phyloP scores from a whole-genome alignment of 495 filamentous ascomycete genomes.

The Collariella sp. region DNA sequence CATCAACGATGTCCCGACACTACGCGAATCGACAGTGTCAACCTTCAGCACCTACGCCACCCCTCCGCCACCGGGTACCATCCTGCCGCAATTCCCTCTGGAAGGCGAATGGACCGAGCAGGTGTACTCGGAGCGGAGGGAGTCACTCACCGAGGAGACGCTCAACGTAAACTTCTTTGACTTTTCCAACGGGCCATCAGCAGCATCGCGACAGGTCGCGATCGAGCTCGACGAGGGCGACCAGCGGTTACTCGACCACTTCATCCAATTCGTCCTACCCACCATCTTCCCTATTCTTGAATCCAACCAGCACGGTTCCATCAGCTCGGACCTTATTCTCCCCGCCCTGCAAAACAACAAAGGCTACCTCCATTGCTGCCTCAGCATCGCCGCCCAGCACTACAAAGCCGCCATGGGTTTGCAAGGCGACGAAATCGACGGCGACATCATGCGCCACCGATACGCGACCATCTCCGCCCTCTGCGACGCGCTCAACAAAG shows the following conservation, averaged over 20 bases:
- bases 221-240: conserved; percentile 89
- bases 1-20: conserved; percentile 77
- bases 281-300: conserved; percentile 88
- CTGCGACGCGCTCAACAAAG: conserved; percentile 70
- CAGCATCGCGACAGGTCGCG: conserved; percentile 51
- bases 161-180: conserved; percentile 70
- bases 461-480: conserved; percentile 80
- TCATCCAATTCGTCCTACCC: conserved; percentile 77
- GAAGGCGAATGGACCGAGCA: conserved; percentile 71
- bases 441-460: conserved; percentile 88
- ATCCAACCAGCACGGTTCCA: conserved; percentile 71
- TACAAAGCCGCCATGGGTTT: conserved; percentile 66
- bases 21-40: conserved; percentile 73
- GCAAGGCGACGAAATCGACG: conserved; percentile 66
- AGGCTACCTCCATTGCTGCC: conserved; percentile 88
- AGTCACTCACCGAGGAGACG: conserved; percentile 56
- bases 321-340: conserved; percentile 71
- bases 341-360: conserved; percentile 83
- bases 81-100: conserved; percentile 54
- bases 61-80: conserved; percentile 56
- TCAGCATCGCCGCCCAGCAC: conserved; percentile 93
- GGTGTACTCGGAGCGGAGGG: conserved; percentile 56
- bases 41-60: conserved; percentile 80
- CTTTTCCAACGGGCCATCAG: conserved; percentile 52
- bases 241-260: conserved; percentile 80